Percentiles rank a stretch among this genome's conserved stretches.
Evolutionary conservation across 106 monocot species (phyloP).

Genomic region (Phalaenopsis equestris): DNA sequence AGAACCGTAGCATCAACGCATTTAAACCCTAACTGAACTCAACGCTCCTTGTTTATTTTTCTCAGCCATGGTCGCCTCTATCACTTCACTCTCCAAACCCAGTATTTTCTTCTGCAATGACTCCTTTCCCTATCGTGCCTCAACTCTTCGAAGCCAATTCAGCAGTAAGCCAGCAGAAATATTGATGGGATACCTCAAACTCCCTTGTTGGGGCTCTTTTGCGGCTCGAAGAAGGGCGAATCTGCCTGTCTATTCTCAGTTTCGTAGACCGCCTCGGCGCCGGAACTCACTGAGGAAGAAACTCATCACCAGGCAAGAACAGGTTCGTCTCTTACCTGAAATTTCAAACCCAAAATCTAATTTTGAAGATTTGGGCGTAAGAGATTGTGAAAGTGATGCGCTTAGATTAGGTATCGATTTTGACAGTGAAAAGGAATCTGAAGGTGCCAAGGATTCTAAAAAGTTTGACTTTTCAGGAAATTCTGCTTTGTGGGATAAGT

Average conservation of each 20-base stretch:
- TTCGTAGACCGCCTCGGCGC: conserved; percentile 18
- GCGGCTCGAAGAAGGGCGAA: neutral
- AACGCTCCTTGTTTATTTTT: neutral
- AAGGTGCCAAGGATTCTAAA: neutral
- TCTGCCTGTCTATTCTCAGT: conserved; percentile 7
- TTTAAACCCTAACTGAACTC: neutral
- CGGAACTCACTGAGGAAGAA: conserved; percentile 59
- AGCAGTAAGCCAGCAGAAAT: conserved; percentile 6
- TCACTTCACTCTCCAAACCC: neutral
- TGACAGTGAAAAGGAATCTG: conserved; percentile 5
- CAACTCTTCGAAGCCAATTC: neutral
- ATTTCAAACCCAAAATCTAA: neutral
- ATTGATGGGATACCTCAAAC: conserved; percentile 9
- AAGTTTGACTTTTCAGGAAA: conserved; percentile 4
- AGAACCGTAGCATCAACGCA: neutral
- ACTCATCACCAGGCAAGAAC: conserved; percentile 13
- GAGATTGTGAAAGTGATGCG: neutral
- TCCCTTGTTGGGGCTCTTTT: conserved; percentile 9
- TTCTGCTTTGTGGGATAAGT: conserved; percentile 36
- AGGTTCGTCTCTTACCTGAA: conserved; percentile 23
- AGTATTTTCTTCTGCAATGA: conserved; percentile 23
- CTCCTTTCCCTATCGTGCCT: neutral
- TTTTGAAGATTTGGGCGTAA: neutral
- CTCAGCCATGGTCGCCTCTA: conserved; percentile 7
- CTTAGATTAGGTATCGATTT: neutral